Conservation (phyloP, 2,329 filamentous ascomycete species). For the Aspergillus aculeatinus region DNA sequence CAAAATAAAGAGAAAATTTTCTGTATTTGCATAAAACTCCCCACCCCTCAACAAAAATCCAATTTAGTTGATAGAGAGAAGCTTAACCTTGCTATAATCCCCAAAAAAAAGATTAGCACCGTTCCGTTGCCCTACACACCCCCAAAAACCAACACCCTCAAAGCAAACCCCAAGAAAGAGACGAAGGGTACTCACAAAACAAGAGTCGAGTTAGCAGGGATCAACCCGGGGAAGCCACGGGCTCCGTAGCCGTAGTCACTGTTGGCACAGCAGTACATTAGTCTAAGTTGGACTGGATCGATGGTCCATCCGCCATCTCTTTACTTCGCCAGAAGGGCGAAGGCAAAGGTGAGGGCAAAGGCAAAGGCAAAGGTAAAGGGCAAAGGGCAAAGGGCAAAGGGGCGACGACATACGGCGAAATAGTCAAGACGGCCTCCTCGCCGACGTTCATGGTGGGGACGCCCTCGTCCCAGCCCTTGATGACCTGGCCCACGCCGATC, state of each 20-base stretch:
- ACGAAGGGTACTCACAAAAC: conserved; percentile 68
- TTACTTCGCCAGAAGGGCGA: too few relatives aligned
- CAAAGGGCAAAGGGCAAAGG: neutral
- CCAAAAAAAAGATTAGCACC: too few relatives aligned
- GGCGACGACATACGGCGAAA: conserved; percentile 62
- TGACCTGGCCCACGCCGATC: conserved; percentile 83
- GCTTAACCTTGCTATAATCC: conserved; percentile 13
- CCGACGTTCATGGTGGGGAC: conserved; percentile 83
- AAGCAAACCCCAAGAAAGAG: too few relatives aligned
- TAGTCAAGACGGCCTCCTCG: conserved; percentile 83
- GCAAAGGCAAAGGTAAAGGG: conserved; percentile 1
- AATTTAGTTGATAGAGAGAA: conserved; percentile 2
- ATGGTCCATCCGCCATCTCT: too few relatives aligned
- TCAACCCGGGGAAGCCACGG: conserved; percentile 70
- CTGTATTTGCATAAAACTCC: neutral
- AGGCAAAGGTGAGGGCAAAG: too few relatives aligned
- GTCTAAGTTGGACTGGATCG: too few relatives aligned
- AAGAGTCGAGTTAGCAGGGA: conserved; percentile 71
- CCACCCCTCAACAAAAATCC: neutral
- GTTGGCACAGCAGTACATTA: too few relatives aligned
- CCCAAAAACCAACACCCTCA: too few relatives aligned
- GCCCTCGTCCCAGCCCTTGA: conserved; percentile 79
- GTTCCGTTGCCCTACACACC: too few relatives aligned
- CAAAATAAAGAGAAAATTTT: neutral
- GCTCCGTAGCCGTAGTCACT: conserved; percentile 44